Conservation (phyloP, 306 rosid genomes). For the Gastrolobium bilobum region DNA sequence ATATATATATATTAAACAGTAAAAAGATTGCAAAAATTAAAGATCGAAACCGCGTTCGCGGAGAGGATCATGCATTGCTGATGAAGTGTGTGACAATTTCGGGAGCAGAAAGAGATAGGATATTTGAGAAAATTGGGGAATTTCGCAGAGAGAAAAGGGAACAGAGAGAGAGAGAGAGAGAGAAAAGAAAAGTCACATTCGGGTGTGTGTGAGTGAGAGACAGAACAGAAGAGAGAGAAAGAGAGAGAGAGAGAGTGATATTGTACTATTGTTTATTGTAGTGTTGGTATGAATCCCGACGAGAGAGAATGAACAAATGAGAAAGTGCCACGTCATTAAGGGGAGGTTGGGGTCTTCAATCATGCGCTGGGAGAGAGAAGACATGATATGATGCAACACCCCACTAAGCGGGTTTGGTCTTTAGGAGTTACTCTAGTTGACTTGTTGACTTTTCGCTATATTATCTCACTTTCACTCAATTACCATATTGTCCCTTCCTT, state of each 20-base stretch:
- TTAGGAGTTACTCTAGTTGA: constrained; percentile 40
- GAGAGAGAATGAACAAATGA: constrained; percentile 55
- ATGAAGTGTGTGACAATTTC: constrained; percentile 45
- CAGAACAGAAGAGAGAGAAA: constrained; percentile 39
- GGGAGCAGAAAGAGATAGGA: constrained; percentile 34
- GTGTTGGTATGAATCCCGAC: constrained; percentile 82
- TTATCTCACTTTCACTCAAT: not conserved
- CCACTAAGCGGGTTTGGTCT: constrained; percentile 49
- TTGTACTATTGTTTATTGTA: constrained; percentile 17
- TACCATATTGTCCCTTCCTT: not conserved
- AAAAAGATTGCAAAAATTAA: not conserved
- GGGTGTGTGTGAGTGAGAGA: constrained; percentile 41
- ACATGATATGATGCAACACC: constrained; percentile 54
- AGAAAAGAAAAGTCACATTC: not conserved
- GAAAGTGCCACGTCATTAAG: constrained; percentile 59
- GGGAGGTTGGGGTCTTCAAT: constrained; percentile 41
- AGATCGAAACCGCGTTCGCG: not conserved
- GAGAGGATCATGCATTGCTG: constrained; percentile 62
- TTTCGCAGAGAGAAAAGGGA: constrained; percentile 55
- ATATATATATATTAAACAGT: too few relatives aligned
- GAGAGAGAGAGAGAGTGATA: constrained; percentile 49
- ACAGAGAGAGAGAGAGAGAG: constrained; percentile 49
- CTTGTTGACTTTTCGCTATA: constrained; percentile 29
- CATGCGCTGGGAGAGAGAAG: constrained; percentile 43
- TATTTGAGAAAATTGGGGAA: constrained; percentile 43